Evolutionary conservation across 805 yeast genomes (phyloP).

Genomic region (Hanseniaspora lindneri): DNA sequence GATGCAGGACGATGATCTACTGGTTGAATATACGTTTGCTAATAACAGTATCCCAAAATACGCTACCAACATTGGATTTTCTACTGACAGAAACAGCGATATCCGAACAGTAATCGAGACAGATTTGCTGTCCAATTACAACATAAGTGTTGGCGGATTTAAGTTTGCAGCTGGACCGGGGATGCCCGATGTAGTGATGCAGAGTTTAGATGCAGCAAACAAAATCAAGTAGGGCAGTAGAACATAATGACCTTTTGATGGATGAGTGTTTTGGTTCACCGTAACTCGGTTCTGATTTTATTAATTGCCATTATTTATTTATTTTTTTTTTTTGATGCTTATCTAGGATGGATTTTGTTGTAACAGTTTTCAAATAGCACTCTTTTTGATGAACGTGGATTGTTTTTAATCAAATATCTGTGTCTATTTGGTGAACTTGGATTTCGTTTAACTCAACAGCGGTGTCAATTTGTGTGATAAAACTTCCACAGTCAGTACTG

Average conservation of each 20-base stretch:
- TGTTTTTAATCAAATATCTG: too few relatives aligned
- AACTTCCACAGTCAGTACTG: too few relatives aligned
- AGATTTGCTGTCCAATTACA: slow-evolving; percentile 28
- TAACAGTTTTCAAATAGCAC: too few relatives aligned
- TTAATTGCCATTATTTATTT: too few relatives aligned
- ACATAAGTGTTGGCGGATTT: slow-evolving; percentile 63
- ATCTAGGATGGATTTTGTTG: too few relatives aligned
- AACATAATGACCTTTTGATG: background rate
- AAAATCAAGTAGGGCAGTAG: slow-evolving; percentile 10
- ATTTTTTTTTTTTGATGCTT: too few relatives aligned
- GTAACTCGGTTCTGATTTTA: too few relatives aligned
- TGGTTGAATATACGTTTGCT: slow-evolving; percentile 34
- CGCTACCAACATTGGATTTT: slow-evolving; percentile 51
- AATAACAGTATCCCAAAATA: slow-evolving; percentile 68
- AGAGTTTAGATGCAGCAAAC: slow-evolving; percentile 49
- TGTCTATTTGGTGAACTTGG: too few relatives aligned
- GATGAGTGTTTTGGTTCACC: too few relatives aligned
- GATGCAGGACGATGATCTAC: slow-evolving; percentile 18
- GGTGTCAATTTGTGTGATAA: too few relatives aligned
- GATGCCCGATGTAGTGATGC: slow-evolving; percentile 72
- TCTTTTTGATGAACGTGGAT: too few relatives aligned
- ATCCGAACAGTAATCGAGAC: slow-evolving; percentile 22
- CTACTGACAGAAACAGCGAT: slow-evolving; percentile 29
- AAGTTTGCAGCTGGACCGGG: slow-evolving; percentile 71
- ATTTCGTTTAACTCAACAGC: too few relatives aligned